These are phyloP conservation scores for Tricholoma bakamatsutake DNA, from an alignment of 768 basidiomycete genomes.

Conservation along the genomic window DNA sequence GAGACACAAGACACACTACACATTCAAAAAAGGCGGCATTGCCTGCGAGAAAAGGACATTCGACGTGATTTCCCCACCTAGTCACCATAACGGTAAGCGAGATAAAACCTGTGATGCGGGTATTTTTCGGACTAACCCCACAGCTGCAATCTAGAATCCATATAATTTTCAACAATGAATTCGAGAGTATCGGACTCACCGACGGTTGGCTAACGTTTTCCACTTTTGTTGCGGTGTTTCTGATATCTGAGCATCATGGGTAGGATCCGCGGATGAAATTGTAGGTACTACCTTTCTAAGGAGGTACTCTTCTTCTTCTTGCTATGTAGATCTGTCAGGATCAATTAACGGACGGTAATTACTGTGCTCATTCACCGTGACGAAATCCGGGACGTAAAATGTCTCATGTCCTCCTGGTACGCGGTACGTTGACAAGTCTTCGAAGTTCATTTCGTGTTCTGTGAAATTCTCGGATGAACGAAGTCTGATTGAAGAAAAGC, in stretches of 20 bases:
- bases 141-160: slow-evolving; percentile 50
- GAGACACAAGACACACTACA: slow-evolving; percentile 44
- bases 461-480: background rate
- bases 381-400: slow-evolving; percentile 76
- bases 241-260: slow-evolving; percentile 45
- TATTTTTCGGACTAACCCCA: slow-evolving; percentile 47
- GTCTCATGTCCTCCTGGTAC: slow-evolving; percentile 36
- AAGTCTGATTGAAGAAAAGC: background rate
- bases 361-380: slow-evolving; percentile 36
- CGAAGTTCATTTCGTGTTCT: slow-evolving; percentile 1
- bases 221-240: slow-evolving; percentile 79
- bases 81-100: slow-evolving; percentile 4
- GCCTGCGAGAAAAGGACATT: slow-evolving; percentile 62
- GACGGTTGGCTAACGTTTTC: slow-evolving; percentile 68
- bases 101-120: background rate
- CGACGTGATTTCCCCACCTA: slow-evolving; percentile 70
- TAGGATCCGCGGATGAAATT: slow-evolving; percentile 8
- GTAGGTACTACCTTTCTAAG: slow-evolving; percentile 58
- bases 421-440: slow-evolving; percentile 23
- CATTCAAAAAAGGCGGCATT: slow-evolving; percentile 63
- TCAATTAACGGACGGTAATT: background rate
- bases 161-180: background rate
- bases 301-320: slow-evolving; percentile 71
- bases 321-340: slow-evolving; percentile 19
- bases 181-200: slow-evolving; percentile 36